Evolutionary conservation across 208 protist genomes (phyloP), one percentile per base, ranked within the genome.

Genomic region (Leishmania braziliensis): DNA sequence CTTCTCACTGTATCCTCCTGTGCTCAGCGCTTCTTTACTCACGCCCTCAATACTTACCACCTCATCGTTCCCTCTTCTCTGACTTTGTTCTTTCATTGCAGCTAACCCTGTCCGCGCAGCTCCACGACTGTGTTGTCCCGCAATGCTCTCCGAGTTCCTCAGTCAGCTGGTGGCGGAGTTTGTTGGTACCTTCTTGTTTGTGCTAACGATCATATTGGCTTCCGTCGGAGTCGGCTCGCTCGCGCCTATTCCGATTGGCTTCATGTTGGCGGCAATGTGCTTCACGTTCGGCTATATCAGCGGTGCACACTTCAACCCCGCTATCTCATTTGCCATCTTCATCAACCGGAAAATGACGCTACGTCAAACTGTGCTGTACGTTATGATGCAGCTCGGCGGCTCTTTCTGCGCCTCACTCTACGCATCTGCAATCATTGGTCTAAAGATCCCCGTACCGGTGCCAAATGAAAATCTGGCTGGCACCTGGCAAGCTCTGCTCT

Each of bases 221-320:
- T 89, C 88, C 18, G 76, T 94, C 68, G 90, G 92, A 77, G 91
- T 97, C 14, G 91, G 91, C 39, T 71, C 84, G 23, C 84, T 97
- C 0, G 88, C 92, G 29, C 92, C 95, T 6, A 54, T 98, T 4
- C 88, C 95, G 4, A 97, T 96, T 77, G 97, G 94, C 18, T 98
- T 98, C 69, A 94, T 94, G 86, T 84, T 96, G 6, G 87, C 91
- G 1, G 93, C 95, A 6, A 92, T 98, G 88, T 94, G 93, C 80
- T 98, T 98, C 84, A 92, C 94, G 43, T 98, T 98, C 80, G 95
- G 93, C 75, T 95, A 98, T 86, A 94, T 98, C 65, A 96, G 91
- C 79, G 95, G 95, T 12, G 97, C 95, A 4, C 95, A 98, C 85
- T 98, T 98, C 83, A 98, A 98, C 79, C 97, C 97, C 0, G 95